Percentiles rank a stretch among this genome's conserved stretches.
phyloP scores from a whole-genome alignment of 2,329 filamentous ascomycete species.

The Whalleya microplaca region DNA sequence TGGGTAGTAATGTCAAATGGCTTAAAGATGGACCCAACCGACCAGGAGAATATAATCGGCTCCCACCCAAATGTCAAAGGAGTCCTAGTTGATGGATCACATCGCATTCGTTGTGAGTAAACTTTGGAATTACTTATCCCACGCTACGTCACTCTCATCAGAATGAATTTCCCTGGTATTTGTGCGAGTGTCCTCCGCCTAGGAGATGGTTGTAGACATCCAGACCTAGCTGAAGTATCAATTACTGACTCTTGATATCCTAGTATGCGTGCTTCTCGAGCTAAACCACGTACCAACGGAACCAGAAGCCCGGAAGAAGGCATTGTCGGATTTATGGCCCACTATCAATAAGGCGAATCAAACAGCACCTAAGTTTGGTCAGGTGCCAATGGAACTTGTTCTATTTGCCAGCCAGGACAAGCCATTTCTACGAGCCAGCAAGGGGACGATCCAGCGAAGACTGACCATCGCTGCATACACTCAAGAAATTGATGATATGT shows the following conservation, averaged over 20 bases:
- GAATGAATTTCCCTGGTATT: too few relatives aligned
- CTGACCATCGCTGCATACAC: slow-evolving; percentile 26
- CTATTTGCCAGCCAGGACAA: slow-evolving; percentile 17
- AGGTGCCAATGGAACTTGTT: slow-evolving; percentile 42
- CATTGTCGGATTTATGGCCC: slow-evolving; percentile 15
- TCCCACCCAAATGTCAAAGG: slow-evolving; percentile 14
- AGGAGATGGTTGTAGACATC: too few relatives aligned
- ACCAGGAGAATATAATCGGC: slow-evolving; percentile 44
- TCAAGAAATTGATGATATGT: slow-evolving; percentile 33
- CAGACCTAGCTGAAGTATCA: too few relatives aligned
- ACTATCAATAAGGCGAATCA: slow-evolving; percentile 13
- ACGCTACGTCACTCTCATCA: too few relatives aligned
- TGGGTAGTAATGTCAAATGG: slow-evolving; percentile 45
- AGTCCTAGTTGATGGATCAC: slow-evolving; percentile 12
- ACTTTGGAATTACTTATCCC: too few relatives aligned
- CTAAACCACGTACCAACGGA: neutral
- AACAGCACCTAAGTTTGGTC: slow-evolving; percentile 37
- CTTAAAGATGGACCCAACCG: slow-evolving; percentile 42
- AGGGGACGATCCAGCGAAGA: slow-evolving; percentile 34
- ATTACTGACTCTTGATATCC: too few relatives aligned
- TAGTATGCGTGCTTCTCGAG: slow-evolving; percentile 17
- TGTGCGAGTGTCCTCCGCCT: too few relatives aligned
- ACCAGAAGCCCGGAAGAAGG: neutral
- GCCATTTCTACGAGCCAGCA: slow-evolving; percentile 33
- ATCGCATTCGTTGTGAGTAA: slow-evolving; percentile 5